Evolutionary conservation across 768 basidiomycete species (phyloP).

Genomic region (Glaciozyma martinii): DNA sequence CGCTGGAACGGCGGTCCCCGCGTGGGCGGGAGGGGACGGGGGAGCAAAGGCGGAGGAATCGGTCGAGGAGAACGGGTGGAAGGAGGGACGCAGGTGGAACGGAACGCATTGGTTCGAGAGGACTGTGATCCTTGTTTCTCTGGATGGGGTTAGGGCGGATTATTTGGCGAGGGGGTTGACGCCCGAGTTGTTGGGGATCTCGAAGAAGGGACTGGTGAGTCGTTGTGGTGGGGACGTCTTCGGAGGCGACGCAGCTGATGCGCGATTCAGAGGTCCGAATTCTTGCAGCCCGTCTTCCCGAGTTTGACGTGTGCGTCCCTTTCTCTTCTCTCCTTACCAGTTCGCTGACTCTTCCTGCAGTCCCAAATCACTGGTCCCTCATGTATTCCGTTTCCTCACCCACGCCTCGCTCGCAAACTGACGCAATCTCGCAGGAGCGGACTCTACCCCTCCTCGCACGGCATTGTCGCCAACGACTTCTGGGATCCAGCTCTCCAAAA

Average conservation of each 20-base stretch:
- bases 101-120: conserved; percentile 73
- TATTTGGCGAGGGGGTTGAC: conserved; percentile 79
- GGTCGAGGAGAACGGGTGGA: not conserved
- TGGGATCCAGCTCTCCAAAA: conserved; percentile 60
- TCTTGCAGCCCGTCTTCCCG: conserved; percentile 78
- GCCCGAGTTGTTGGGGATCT: conserved; percentile 69
- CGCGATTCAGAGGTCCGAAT: conserved; percentile 55
- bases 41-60: conserved; percentile 1
- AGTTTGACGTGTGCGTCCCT: conserved; percentile 55
- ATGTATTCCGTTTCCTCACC: conserved; percentile 52
- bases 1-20: conserved; percentile 1
- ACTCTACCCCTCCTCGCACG: conserved; percentile 78
- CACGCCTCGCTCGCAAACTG: conserved; percentile 4
- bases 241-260: not conserved
- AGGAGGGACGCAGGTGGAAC: conserved; percentile 46
- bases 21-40: conserved; percentile 22
- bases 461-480: conserved; percentile 85
- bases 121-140: conserved; percentile 74
- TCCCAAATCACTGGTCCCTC: conserved; percentile 89
- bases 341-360: too few relatives aligned
- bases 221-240: not conserved
- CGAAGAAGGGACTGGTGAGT: conserved; percentile 57
- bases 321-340: too few relatives aligned
- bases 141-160: conserved; percentile 80
- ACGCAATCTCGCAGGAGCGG: conserved; percentile 57